Base-by-base conservation (phyloP, 2,329 filamentous ascomycete genomes). In the Botrytis aclada region DNA sequence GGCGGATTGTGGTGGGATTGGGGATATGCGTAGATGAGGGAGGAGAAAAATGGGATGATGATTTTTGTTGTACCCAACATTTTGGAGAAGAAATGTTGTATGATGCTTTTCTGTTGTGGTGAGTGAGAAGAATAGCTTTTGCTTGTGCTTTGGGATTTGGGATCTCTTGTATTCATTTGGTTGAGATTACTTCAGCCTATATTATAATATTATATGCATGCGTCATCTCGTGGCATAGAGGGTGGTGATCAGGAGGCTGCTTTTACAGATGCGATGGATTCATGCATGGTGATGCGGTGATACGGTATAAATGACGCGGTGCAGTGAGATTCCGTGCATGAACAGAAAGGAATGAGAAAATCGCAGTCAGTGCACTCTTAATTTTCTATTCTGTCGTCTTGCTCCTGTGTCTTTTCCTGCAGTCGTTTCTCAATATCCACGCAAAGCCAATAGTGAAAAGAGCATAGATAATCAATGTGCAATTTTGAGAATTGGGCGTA, bases 301-400 rank as follows among this genome's bases (percentile, higher is more conserved):
- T 54, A 54, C n/a, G n/a, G 14, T 54, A 54, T 14, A 29, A 51
- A 51, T n/a, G 51, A 29, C 6, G 51, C 25, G 29, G 25, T 54
- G 47, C 47, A n/a, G 47, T 54, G 7, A 29, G 5, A 54, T n/a
- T 29, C n/a, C 14, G 29, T 54, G 5, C 51, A 29, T 18, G 6
- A 54, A 54, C 12, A 16, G 51, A 16, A 29, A 29, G 6, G 14
- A 16, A 54, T 8, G 14, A 51, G 25, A 51, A 51, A 51, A 51
- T 2, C 10, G 12, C n/a, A 51, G 47, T 51, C n/a, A 51, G 47
- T 51, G 8, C 10, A 14, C 16, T 51, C 47, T 51, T n/a, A 25
- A 7, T 16, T 12, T n/a, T 14, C n/a, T n/a, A 25, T 6, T 6
- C 1, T 12, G 12, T n/a, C 3, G 1, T n/a, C 25, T n/a, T 51